These are phyloP conservation scores for Coemansia sp. DNA, from an alignment of 192 early-diverging fungal species.

Conservation along the genomic window DNA sequence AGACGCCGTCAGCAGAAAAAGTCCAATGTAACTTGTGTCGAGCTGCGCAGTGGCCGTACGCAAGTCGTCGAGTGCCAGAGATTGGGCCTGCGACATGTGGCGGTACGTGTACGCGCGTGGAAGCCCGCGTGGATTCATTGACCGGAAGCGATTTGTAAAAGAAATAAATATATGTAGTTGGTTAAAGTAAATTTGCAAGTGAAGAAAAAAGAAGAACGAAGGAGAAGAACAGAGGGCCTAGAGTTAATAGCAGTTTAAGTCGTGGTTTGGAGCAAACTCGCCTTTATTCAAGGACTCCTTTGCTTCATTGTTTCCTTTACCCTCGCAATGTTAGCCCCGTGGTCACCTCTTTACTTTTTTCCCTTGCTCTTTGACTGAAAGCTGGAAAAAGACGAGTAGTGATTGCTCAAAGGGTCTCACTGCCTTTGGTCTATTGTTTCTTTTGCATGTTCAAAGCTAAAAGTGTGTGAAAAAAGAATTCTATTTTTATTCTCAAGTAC, in stretches of 20 bases:
- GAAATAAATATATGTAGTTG: not conserved
- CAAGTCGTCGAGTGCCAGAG: constrained; percentile 18
- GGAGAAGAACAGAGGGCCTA: not conserved
- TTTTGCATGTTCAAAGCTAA: not conserved
- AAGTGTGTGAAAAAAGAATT: not conserved
- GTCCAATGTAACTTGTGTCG: constrained; percentile 31
- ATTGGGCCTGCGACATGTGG: constrained; percentile 30
- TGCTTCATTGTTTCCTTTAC: not conserved
- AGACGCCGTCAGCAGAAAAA: constrained; percentile 29
- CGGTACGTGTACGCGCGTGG: constrained; percentile 25
- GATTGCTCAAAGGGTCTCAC: not conserved
- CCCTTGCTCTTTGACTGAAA: not conserved
- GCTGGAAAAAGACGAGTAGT: not conserved
- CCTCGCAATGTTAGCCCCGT: constrained; percentile 1
- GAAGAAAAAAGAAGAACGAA: not conserved
- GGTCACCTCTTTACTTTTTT: not conserved
- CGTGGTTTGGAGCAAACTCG: not conserved
- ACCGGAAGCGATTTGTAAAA: not conserved
- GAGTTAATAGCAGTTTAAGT: not conserved
- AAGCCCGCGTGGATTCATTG: constrained; percentile 10
- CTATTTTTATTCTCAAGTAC: constrained; percentile 8
- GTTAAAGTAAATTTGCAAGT: not conserved
- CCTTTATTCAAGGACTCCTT: not conserved
- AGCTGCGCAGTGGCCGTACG: constrained; percentile 21
- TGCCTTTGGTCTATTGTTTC: too few relatives aligned